phyloP scores from a whole-genome alignment of 2,329 filamentous ascomycete genomes.

The Cordyceps tenuipes region DNA sequence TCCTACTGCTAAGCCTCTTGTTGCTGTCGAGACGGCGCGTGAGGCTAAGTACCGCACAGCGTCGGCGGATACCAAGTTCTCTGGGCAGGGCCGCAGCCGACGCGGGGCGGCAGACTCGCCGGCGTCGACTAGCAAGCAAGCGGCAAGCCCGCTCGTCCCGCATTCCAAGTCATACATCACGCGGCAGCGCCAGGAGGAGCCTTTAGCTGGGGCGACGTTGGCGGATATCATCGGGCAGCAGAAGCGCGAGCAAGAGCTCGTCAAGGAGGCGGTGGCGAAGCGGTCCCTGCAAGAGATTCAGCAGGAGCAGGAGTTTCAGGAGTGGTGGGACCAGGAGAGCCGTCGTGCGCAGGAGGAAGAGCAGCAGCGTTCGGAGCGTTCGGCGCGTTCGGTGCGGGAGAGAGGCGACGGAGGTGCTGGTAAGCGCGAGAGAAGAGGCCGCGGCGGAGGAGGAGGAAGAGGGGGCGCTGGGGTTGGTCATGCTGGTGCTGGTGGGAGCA shows the following conservation, averaged over 20 bases:
- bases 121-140: conserved; percentile 21
- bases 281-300: conserved; percentile 90
- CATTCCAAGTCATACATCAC: conserved; percentile 55
- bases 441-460: conserved; percentile 13
- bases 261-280: conserved; percentile 79
- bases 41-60: conserved; percentile 40
- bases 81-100: conserved; percentile 43
- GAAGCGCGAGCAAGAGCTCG: conserved; percentile 70
- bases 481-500: not conserved
- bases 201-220: conserved; percentile 63
- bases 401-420: conserved; percentile 23
- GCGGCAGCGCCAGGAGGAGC: conserved; percentile 51
- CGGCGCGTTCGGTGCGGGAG: conserved; percentile 34
- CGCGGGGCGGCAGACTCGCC: conserved; percentile 20
- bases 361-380: conserved; percentile 31
- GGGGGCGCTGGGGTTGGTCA: not conserved
- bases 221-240: conserved; percentile 85
- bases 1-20: conserved; percentile 32
- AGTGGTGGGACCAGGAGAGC: conserved; percentile 91
- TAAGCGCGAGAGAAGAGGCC: conserved; percentile 21
- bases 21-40: conserved; percentile 33
- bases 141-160: conserved; percentile 39
- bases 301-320: conserved; percentile 90
- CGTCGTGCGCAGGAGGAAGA: conserved; percentile 59
- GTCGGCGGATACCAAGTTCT: conserved; percentile 55